Base-by-base conservation (phyloP, 192 early-diverging fungal genomes). In the Backusella liffmaniae region DNA sequence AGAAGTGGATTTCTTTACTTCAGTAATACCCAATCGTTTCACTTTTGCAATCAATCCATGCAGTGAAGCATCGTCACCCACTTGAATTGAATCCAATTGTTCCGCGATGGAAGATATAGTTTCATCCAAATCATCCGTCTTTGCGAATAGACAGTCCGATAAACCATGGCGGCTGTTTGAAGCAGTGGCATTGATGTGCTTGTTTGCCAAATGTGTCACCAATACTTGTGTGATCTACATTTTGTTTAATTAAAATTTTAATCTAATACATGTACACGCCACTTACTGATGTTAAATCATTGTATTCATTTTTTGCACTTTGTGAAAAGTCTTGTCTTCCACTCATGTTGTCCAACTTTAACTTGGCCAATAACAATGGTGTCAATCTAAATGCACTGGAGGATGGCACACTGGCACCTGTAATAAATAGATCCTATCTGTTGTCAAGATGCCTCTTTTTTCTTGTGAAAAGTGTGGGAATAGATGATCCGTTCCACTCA, bases 371-470 rank as follows among this genome's bases (percentile, higher is more conserved):
- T 21, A 81, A 42, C 6, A 83, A 30, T 1, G 82, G 82, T 21
- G 82, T 83, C 15, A 79, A 29, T 29, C 82, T 78, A 69, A 83
- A 83, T 10, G 82, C 75, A 42, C 77, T 78, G 39, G 82, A 79
- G 10, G 77, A 72, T 41, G 82, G 82, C 66, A 83, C 51, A 29
- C 37, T 77, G 1, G 82, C 82, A 18, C 78, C 82, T 77, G 41
- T 39, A n/a, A 42, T 35, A 16, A 34, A 69, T n/a, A 23, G 32
- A 18, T 70, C 34, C 32, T 73, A 73, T 36, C 29, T 42, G 12
- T 66, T 18, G 51, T 74, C 62, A 66, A 74, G 65, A 46, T 70
- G 9, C 37, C 46, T 5, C 15, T 37, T n/a, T 62, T 76, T 5
- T 37, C 16, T 53, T 36, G 23, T 39, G 26, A 16, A 70, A 36